These are phyloP conservation scores for Citrus sp. DNA, from an alignment of 345 rosid species.

Conservation along the genomic window DNA sequence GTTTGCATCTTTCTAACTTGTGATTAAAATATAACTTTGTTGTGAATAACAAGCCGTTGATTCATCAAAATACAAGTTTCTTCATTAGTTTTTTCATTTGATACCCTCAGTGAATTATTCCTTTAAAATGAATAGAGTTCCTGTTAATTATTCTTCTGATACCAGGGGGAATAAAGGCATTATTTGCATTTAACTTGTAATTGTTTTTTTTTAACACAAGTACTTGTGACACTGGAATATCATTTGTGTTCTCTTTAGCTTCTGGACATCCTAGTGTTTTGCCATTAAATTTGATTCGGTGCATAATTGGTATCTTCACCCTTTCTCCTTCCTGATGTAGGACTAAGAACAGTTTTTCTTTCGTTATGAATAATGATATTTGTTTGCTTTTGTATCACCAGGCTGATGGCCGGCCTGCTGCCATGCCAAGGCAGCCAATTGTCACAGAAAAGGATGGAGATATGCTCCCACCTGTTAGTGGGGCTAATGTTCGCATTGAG, in stretches of 20 bases:
- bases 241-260: background rate
- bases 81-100: background rate
- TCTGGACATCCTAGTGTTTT: background rate
- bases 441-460: constrained; percentile 62
- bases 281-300: background rate
- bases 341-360: background rate
- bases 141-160: background rate
- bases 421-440: constrained; percentile 51
- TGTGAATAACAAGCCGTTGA: background rate
- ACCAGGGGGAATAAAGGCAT: background rate
- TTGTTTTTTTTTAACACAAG: background rate
- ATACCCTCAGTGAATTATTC: background rate
- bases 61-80: background rate
- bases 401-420: constrained; percentile 54
- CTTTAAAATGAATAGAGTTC: background rate
- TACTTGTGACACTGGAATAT: background rate
- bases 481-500: constrained; percentile 46
- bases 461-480: constrained; percentile 51
- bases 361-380: background rate
- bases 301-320: background rate
- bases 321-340: background rate
- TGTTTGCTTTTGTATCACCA: constrained; percentile 22
- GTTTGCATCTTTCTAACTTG: background rate
- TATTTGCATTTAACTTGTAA: background rate
- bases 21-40: background rate